A percentile compares a stretch with the other conserved stretches of the same genome.
These are phyloP conservation scores for Arthrobotrys sinensis DNA, from an alignment of 2,329 filamentous ascomycete genomes.

Conservation along the genomic window DNA sequence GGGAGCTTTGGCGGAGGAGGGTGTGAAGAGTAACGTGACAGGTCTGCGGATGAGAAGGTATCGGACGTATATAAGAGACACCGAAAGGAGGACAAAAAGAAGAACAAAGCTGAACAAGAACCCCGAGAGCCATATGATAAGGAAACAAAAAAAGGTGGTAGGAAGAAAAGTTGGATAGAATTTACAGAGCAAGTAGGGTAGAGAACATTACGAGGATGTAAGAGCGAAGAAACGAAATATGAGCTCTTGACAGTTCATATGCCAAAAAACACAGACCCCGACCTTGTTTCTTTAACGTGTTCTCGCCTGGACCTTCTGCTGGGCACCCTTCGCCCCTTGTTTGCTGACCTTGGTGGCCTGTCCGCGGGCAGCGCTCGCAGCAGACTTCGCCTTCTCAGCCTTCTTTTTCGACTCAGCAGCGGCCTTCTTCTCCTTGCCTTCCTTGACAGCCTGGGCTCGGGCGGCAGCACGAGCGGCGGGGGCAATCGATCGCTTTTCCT, in stretches of 20 bases:
- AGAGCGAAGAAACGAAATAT: slow-evolving; percentile 35
- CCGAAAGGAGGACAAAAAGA: slow-evolving; percentile 40
- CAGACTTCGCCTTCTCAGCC: slow-evolving; percentile 98
- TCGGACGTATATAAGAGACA: slow-evolving; percentile 48
- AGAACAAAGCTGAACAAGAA: slow-evolving; percentile 49
- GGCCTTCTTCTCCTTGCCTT: slow-evolving; percentile 98
- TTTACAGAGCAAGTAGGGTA: slow-evolving; percentile 48
- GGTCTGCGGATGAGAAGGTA: slow-evolving; percentile 36
- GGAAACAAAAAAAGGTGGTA: slow-evolving; percentile 47
- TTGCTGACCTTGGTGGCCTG: slow-evolving; percentile 89
- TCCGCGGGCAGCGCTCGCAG: slow-evolving; percentile 81
- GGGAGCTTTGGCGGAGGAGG: slow-evolving; percentile 6
- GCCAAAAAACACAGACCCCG: slow-evolving; percentile 61
- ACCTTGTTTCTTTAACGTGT: slow-evolving; percentile 77
- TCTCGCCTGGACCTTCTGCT: slow-evolving; percentile 86
- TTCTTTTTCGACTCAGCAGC: slow-evolving; percentile 93
- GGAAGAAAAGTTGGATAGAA: slow-evolving; percentile 42
- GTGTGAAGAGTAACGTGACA: slow-evolving; percentile 6
- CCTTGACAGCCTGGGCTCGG: slow-evolving; percentile 91
- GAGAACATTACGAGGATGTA: slow-evolving; percentile 40
- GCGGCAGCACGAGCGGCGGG: slow-evolving; percentile 95
- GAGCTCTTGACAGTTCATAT: slow-evolving; percentile 59
- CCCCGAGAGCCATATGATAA: slow-evolving; percentile 52
- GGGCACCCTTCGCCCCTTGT: slow-evolving; percentile 94
- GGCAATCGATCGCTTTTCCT: slow-evolving; percentile 95